These are phyloP conservation scores for Fraxinus ornus DNA, from an alignment of 305 asterid genomes.

Conservation along the genomic window DNA sequence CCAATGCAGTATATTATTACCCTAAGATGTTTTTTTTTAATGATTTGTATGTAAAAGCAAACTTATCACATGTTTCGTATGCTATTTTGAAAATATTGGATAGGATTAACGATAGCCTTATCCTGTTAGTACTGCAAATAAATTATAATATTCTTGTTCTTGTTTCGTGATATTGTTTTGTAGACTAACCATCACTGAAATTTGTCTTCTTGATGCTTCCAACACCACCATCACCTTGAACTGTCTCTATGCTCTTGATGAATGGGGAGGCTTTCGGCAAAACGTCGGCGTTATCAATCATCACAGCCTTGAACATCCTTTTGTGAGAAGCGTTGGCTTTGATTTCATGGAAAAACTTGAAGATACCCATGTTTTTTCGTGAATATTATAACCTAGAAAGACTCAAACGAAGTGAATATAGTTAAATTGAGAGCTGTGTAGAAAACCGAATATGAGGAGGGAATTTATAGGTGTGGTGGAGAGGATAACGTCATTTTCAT, in stretches of 20 bases:
- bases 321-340: not conserved
- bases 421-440: not conserved
- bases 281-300: not conserved
- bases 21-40: not conserved
- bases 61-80: no score
- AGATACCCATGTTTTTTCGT: not conserved
- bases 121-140: not conserved
- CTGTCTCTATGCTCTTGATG: constrained; percentile 16
- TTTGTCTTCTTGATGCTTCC: constrained; percentile 18
- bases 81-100: not conserved
- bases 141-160: not conserved
- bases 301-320: constrained; percentile 28
- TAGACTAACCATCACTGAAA: not conserved
- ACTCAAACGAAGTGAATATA: not conserved
- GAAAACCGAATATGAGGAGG: not conserved
- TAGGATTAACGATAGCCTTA: not conserved
- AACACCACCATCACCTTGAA: constrained; percentile 12
- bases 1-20: not conserved
- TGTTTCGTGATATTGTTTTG: not conserved
- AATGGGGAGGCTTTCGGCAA: constrained; percentile 11
- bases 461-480: not conserved
- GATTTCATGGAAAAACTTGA: not conserved
- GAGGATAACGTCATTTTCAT: not conserved
- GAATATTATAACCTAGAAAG: not conserved
- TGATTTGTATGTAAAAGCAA: not conserved